Evolutionary conservation across 2,329 filamentous ascomycete species (phyloP), one percentile per base, ranked within the genome.

Genomic region (Microdochium nivale): DNA sequence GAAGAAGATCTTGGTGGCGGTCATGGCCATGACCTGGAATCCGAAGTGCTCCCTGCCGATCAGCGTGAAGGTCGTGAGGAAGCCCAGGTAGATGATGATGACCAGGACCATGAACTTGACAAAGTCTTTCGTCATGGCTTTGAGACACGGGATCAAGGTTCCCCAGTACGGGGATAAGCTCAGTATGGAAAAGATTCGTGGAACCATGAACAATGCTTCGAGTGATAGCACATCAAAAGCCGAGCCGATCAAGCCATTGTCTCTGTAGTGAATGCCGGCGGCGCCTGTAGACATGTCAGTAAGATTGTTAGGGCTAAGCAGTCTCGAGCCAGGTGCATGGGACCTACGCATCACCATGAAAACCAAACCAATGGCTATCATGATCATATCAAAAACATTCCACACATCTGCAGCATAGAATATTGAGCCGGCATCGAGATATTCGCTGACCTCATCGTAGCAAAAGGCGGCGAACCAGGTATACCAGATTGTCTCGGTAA

Each of bases 91-190:
- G 50, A 95, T 72, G 51, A 95, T 86, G 48, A 89, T 73, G 44
- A 95, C 87, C 25, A 92, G 77, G 1, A 88, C 86, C 69, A 79
- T 73, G 53, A 92, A 88, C 58, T 87, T 87, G 16, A 68, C 53
- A 64, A 96, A 96, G 64, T 95, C 90, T 67, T 91, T 92, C 37
- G 87, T 87, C 91, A 96, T 96, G 65, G 92, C 89, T 65, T 94
- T 94, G 49, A 96, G 76, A 56, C 91, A 95, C 0, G 90, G 91
- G 54, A 96, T 91, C 48, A 94, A 68, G 1, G 87, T 94, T 43
- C 89, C 91, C 78, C 94, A 96, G 65, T 95, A 96, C 1, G 89
- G 88, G 60, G 90, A 90, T 56, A 96, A 69, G 64, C 87, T 92
- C 56, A 96, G 77, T 50, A 96, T 79, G 14, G 90, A 95, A 70